Conservation (phyloP, 768 basidiomycete genomes). For the Naganishia antarctica region DNA sequence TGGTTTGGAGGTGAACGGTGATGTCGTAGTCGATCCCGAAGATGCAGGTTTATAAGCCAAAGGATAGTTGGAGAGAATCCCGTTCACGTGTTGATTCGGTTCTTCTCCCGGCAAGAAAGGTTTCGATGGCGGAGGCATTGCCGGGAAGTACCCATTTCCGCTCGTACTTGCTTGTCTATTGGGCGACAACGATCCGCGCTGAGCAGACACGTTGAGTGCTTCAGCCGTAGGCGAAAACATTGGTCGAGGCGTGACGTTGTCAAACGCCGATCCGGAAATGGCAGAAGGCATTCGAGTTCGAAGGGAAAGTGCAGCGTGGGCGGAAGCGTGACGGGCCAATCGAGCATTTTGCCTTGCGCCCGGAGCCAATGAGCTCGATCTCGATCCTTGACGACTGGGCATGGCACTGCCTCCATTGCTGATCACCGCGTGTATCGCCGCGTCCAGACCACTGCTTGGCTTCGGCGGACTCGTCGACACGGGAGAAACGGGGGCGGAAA, state of each 20-base stretch:
- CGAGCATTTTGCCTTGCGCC: constrained; percentile 13
- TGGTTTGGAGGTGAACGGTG: constrained; percentile 11
- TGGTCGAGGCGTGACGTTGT: constrained; percentile 8
- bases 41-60: constrained; percentile 18
- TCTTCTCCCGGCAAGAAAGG: constrained; percentile 26
- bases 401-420: background rate
- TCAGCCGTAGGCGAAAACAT: constrained; percentile 25
- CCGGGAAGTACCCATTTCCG: constrained; percentile 22
- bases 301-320: background rate
- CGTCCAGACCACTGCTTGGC: background rate
- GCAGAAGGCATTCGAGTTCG: background rate
- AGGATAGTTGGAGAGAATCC: constrained; percentile 25
- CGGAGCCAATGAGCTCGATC: constrained; percentile 1
- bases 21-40: constrained; percentile 11
- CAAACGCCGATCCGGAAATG: constrained; percentile 1
- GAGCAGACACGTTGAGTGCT: constrained; percentile 11
- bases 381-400: constrained; percentile 5
- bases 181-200: constrained; percentile 13
- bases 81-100: constrained; percentile 24
- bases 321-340: constrained; percentile 11
- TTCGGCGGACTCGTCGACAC: constrained; percentile 17
- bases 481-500: constrained; percentile 22
- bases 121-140: constrained; percentile 24
- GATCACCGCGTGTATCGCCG: background rate
- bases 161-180: background rate